Base-by-base conservation (phyloP, 2,329 filamentous ascomycete species). In the Penicillium sp. region DNA sequence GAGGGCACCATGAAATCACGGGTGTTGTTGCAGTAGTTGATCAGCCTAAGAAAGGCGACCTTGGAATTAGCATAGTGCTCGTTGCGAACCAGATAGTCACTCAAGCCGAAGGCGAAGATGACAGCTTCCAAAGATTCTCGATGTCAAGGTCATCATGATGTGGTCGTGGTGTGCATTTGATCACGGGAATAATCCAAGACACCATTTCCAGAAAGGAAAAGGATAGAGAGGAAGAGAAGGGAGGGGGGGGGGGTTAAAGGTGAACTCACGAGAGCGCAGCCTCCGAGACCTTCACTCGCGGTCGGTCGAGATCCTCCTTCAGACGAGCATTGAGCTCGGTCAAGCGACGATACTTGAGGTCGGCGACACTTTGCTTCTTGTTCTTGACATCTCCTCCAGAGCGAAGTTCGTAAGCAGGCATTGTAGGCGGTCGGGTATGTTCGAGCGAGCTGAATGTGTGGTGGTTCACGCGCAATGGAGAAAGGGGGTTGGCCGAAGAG, bases 351-450 rank as follows among this genome's bases (percentile, higher is more conserved):
- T 97, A 83, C 80, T 98, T 98, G 57, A 98, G 82, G 71, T 98
- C 93, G 61, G 91, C 91, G 88, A 98, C 97, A 69, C 89, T 95
- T 76, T 97, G 93, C 79, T 96, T 96, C 78, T 94, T 97, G 77
- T 90, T 95, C 80, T 81, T 83, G 60, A 78, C 73, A 66, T 83
- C 81, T 59, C 81, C 80, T 58, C 80, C 82, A 51, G 78, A 78
- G 69, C 82, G 80, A 61, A 83, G 76, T 68, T 84, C 82, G 72
- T 85, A 85, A 50, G 81, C 67, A 62, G 80, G 76, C 78, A 82
- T 83, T 57, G 61, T 70, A 18, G 64, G 53, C 48, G 32, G 51
- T 35, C 35, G 39, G 32, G 9, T 8, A 43, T 43, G 35, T 48
- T 18, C 42, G 48, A 45, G 26, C 24, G 50, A 32, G 26, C 13